Conservation (phyloP, 257 asterid species). For the Solanum habrochaites region DNA sequence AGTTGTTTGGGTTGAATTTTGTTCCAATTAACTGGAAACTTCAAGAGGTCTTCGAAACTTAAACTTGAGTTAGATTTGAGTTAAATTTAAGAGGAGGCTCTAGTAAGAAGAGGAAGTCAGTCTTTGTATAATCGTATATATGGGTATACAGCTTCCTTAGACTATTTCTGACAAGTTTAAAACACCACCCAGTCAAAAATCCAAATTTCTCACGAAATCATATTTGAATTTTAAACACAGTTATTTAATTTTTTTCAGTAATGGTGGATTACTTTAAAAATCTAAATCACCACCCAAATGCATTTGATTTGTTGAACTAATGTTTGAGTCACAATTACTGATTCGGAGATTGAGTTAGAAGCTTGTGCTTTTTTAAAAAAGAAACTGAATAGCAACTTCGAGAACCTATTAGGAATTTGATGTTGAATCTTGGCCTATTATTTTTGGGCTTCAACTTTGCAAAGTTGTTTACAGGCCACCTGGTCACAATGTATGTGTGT, state of each 20-base stretch:
- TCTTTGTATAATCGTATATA: not conserved
- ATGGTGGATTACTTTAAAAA: not conserved
- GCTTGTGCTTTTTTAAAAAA: not conserved
- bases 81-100: not conserved
- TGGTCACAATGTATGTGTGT: not conserved
- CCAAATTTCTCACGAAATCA: not conserved
- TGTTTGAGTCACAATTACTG: not conserved
- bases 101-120: not conserved
- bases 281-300: not conserved
- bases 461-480: not conserved
- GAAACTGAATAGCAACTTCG: not conserved
- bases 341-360: not conserved
- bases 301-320: not conserved
- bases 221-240: not conserved
- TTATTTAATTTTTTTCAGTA: not conserved
- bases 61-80: not conserved
- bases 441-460: not conserved
- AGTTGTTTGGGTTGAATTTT: not conserved
- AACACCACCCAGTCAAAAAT: not conserved
- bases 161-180: not conserved
- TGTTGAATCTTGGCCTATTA: not conserved
- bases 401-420: not conserved
- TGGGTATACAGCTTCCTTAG: not conserved
- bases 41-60: not conserved
- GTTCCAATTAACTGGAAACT: not conserved